Evolutionary conservation across 345 rosid genomes (phyloP), one percentile per base, ranked within the genome.

Genomic region (Gossypium herbaceum): DNA sequence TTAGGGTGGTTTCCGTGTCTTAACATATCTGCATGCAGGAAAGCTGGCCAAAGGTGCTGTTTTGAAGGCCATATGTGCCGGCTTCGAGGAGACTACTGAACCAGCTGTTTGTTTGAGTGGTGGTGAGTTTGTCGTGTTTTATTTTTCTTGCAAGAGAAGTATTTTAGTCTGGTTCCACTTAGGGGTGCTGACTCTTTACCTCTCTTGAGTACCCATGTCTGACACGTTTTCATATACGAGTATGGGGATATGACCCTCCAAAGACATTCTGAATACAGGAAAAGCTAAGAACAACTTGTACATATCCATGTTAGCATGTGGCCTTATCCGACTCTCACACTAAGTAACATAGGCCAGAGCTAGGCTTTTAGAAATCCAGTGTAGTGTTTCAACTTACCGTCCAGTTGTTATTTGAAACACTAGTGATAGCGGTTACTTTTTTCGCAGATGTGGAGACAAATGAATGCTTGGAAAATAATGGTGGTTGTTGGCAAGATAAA

Each of bases 71-170:
- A 83, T 92, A 63, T 94, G 98, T 81, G 25, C 98, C 85, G 98
- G 98, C 81, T 94, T 94, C 65, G 92, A 94, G 87, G 98, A 94
- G 88, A 86, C 98, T 4, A 94, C 98, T 50, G 98, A 92, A 82
- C 98, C 97, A 62, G 85, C 90, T 75, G 93, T 92, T 75, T 94
- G 98, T 76, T 86, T 92, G 80, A 91, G 91, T 78, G 81, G 83
- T 44, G 97, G 98, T 94, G 83, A 64, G 90, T 72, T 74, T 57
- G 65, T 76, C 54, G 20, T 44, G 10, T 41, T 81, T 50, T 22
- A 72, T 72, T 66, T 5, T 68, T 10, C 44, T 29, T 60, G 64
- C 41, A 12, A 34, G 56, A 34, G 25, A 34, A 4, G 12, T 45
- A 67, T 67, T 67, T 20, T 11, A 27, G n/a, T 54, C 19, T 34